phyloP scores from a whole-genome alignment of 345 rosid genomes.

The Moricandia arvensis region DNA sequence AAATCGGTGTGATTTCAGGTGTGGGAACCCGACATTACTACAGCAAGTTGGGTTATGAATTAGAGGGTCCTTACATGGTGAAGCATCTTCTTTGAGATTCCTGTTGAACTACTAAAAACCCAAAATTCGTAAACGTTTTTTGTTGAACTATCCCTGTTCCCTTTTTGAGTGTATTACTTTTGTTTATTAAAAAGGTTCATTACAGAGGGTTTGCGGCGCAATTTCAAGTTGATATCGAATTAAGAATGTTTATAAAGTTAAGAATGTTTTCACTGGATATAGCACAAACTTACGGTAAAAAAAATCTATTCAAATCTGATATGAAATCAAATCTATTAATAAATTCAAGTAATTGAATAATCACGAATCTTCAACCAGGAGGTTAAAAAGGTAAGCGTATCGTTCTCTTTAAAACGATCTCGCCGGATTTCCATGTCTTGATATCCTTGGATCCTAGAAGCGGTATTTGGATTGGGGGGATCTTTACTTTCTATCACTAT shows the following conservation, averaged over 20 bases:
- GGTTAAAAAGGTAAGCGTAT: too few species aligned
- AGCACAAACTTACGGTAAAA: not conserved
- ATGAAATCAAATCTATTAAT: too few species aligned
- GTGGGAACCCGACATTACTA: slow-evolving; percentile 97
- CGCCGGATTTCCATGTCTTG: too few species aligned
- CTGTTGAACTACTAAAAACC: not conserved
- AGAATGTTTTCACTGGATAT: not conserved
- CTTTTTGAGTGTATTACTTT: not conserved
- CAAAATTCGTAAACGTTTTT: not conserved
- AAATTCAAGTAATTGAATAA: too few species aligned
- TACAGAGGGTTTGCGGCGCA: not conserved
- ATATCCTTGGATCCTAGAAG: too few species aligned
- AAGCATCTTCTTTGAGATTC: slow-evolving; percentile 52
- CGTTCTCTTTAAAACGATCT: too few species aligned
- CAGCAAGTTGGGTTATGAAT: slow-evolving; percentile 84
- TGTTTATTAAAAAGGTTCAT: not conserved
- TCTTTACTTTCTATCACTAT: too few species aligned
- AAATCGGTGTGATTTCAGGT: slow-evolving; percentile 87
- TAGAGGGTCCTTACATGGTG: slow-evolving; percentile 97
- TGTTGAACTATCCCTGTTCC: slow-evolving; percentile 5
- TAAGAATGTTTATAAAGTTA: too few species aligned
- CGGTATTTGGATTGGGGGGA: too few species aligned
- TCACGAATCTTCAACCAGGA: too few species aligned
- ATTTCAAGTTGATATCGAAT: not conserved
- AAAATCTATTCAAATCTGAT: too few species aligned